These are phyloP conservation scores for Colletotrichum sp. DNA, from an alignment of 2,329 filamentous ascomycete species.

Conservation along the genomic window DNA sequence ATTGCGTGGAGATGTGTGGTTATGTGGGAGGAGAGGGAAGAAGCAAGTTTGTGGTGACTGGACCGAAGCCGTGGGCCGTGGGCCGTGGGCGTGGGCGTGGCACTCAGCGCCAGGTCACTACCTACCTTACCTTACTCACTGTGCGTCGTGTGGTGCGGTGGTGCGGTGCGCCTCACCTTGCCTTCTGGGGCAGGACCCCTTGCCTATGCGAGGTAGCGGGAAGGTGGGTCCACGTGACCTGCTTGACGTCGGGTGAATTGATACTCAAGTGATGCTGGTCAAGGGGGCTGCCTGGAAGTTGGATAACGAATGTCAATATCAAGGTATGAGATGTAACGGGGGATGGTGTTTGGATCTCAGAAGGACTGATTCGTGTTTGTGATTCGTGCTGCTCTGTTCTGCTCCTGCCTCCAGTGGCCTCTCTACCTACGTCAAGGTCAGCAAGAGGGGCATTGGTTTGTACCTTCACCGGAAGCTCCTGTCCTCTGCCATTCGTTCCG, in stretches of 20 bases:
- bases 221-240: slow-evolving; percentile 12
- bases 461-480: background rate
- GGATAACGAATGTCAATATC: background rate
- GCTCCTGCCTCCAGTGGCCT: background rate
- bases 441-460: background rate
- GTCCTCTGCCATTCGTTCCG: background rate
- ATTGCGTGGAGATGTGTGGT: background rate
- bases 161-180: slow-evolving; percentile 16
- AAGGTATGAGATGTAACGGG: background rate
- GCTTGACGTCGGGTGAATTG: background rate
- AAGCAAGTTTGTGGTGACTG: slow-evolving; percentile 19
- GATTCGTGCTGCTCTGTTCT: background rate
- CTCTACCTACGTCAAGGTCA: background rate
- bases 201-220: background rate
- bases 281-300: background rate
- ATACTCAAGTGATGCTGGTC: background rate
- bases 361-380: background rate
- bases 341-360: background rate
- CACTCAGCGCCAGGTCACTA: background rate
- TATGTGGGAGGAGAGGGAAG: slow-evolving; percentile 14
- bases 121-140: background rate
- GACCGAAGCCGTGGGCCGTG: background rate
- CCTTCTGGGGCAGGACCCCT: slow-evolving; percentile 15
- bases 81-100: background rate
- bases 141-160: background rate